A percentile compares a stretch with the other conserved stretches of the same genome.
Evolutionary conservation across 2,329 filamentous ascomycete species (phyloP).

Genomic region (Cercospora sp.): DNA sequence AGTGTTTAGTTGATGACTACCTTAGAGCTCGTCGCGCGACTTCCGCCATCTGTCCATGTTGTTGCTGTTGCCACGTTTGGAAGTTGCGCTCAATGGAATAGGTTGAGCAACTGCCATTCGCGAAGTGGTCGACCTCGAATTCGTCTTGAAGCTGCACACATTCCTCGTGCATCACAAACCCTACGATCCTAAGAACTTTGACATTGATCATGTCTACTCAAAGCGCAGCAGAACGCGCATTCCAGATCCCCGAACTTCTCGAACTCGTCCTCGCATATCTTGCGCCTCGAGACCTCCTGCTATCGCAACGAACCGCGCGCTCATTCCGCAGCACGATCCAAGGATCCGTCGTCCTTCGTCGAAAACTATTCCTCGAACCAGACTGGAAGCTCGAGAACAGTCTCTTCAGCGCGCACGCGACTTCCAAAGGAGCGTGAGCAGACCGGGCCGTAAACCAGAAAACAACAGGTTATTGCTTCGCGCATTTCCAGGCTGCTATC

Average conservation of each 20-base stretch:
- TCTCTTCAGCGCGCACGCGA: slow-evolving; percentile 28
- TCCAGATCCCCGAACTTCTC: slow-evolving; percentile 44
- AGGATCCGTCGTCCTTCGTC: slow-evolving; percentile 35
- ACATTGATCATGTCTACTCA: background rate
- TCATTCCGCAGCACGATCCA: slow-evolving; percentile 35
- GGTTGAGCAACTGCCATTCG: background rate
- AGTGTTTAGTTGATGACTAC: too few species aligned
- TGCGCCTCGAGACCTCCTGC: slow-evolving; percentile 36
- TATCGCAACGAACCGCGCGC: slow-evolving; percentile 37
- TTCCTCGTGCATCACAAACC: too few species aligned
- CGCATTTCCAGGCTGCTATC: slow-evolving; percentile 39
- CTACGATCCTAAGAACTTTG: background rate
- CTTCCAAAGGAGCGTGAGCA: slow-evolving; percentile 16
- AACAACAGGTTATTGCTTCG: slow-evolving; percentile 41
- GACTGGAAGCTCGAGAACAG: slow-evolving; percentile 36
- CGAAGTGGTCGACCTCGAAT: too few species aligned
- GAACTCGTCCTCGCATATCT: slow-evolving; percentile 42
- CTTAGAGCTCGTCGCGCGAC: too few species aligned
- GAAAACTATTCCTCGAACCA: slow-evolving; percentile 41
- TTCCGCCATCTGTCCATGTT: too few species aligned
- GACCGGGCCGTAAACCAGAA: slow-evolving; percentile 35
- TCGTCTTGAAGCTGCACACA: too few species aligned
- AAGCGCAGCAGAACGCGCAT: slow-evolving; percentile 26
- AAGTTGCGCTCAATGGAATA: background rate
- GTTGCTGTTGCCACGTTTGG: background rate